These are phyloP conservation scores for Candida loeiensis DNA, from an alignment of 805 yeast genomes.

Conservation along the genomic window DNA sequence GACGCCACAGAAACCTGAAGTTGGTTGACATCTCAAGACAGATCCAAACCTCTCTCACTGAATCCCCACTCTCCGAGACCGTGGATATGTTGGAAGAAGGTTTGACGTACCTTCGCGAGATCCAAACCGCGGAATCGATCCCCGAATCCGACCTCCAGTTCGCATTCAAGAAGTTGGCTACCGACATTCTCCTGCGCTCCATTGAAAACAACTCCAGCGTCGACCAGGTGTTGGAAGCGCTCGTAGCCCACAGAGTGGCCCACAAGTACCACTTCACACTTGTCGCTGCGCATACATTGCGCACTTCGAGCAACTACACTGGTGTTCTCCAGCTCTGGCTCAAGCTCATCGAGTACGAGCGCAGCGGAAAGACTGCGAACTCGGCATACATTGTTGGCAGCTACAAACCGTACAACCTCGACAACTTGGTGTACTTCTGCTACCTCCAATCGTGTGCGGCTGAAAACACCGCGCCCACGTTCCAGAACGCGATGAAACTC, in stretches of 20 bases:
- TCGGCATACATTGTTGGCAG: conserved; percentile 2
- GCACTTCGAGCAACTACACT: conserved; percentile 12
- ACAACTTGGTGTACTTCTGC: conserved; percentile 32
- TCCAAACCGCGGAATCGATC: conserved; percentile 33
- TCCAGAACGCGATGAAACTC: conserved; percentile 24
- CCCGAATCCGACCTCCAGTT: conserved; percentile 21
- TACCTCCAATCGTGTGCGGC: conserved; percentile 28
- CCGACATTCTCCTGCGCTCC: conserved; percentile 20
- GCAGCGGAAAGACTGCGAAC: not conserved
- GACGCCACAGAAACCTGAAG: conserved; percentile 18
- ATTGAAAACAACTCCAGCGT: conserved; percentile 12
- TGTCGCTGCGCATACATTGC: conserved; percentile 19
- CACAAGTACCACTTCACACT: conserved; percentile 30
- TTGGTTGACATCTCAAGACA: conserved; percentile 34
- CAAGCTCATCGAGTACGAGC: conserved; percentile 25
- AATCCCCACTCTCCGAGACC: conserved; percentile 25
- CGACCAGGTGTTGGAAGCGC: conserved; percentile 25
- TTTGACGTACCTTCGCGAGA: conserved; percentile 33
- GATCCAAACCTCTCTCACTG: conserved; percentile 23
- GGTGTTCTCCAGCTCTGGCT: conserved; percentile 34
- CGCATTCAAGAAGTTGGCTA: conserved; percentile 27
- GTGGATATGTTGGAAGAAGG: conserved; percentile 41
- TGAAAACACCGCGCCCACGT: conserved; percentile 20
- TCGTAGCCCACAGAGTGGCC: conserved; percentile 29
- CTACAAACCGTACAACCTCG: conserved; percentile 15